Percentiles rank a stretch among this genome's conserved stretches.
Evolutionary conservation across 1,284 basidiomycete genomes (phyloP).

Genomic region (Tranzscheliella williamsii): DNA sequence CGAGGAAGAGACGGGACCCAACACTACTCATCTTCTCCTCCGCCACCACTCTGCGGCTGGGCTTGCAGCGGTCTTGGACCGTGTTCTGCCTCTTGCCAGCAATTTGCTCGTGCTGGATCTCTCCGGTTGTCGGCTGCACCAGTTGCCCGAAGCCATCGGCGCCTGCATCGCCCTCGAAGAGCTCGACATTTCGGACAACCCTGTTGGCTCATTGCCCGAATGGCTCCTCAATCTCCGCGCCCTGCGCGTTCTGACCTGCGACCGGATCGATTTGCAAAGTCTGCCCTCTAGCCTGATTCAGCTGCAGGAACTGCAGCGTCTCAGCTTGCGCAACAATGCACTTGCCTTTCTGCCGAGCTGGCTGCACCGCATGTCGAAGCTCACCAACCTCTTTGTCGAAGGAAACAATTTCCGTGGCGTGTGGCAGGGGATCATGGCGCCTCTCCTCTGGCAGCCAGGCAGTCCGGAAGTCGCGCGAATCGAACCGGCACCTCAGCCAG

Average conservation of each 20-base stretch:
- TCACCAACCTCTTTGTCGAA: constrained; percentile 86
- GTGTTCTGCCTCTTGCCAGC: constrained; percentile 21
- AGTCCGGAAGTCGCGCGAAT: too few relatives aligned
- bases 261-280: constrained; percentile 77
- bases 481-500: neutral
- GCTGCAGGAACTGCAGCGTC: constrained; percentile 75
- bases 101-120: constrained; percentile 54
- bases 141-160: constrained; percentile 77
- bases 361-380: constrained; percentile 79
- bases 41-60: constrained; percentile 13
- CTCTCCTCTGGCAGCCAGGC: constrained; percentile 12
- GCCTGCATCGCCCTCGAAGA: constrained; percentile 83
- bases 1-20: constrained; percentile 29
- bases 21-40: constrained; percentile 38
- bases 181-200: constrained; percentile 88
- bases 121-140: constrained; percentile 74
- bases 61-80: constrained; percentile 23
- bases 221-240: constrained; percentile 76
- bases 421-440: constrained; percentile 79
- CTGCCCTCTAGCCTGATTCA: constrained; percentile 65
- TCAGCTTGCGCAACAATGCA: constrained; percentile 85
- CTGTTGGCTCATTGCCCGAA: constrained; percentile 64
- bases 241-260: constrained; percentile 84
- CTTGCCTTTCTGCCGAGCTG: constrained; percentile 87
- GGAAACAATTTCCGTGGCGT: constrained; percentile 90